These are phyloP conservation scores for Lanmaoa rubissima DNA, from an alignment of 768 basidiomycete species.

Conservation along the genomic window DNA sequence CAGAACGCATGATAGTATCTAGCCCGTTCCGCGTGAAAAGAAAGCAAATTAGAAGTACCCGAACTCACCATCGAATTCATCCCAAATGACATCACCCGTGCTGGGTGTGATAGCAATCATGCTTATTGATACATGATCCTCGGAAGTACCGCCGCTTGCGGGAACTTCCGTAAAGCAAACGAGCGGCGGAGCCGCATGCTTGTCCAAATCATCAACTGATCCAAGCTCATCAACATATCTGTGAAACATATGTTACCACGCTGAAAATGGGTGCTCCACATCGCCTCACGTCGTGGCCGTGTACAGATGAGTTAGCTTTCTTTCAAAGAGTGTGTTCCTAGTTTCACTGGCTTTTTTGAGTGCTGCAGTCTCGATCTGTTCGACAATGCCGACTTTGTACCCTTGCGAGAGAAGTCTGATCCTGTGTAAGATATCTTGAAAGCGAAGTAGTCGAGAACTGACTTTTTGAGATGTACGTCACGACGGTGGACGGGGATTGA, in stretches of 20 bases:
- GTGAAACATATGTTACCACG: slow-evolving; percentile 10
- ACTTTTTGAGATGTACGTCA: slow-evolving; percentile 78
- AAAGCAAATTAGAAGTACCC: not conserved
- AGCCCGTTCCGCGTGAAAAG: slow-evolving; percentile 6
- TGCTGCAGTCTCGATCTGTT: slow-evolving; percentile 85
- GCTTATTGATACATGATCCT: slow-evolving; percentile 51
- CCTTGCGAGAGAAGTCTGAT: slow-evolving; percentile 71
- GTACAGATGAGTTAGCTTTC: slow-evolving; percentile 74
- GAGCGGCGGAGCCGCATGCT: slow-evolving; percentile 59
- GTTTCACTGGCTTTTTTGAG: slow-evolving; percentile 82
- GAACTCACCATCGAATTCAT: slow-evolving; percentile 74
- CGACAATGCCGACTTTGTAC: slow-evolving; percentile 79
- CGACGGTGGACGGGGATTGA: slow-evolving; percentile 69
- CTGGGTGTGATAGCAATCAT: slow-evolving; percentile 80
- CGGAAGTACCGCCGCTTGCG: slow-evolving; percentile 10
- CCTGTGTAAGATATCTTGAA: not conserved
- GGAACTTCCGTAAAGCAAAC: slow-evolving; percentile 67
- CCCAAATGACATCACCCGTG: slow-evolving; percentile 93
- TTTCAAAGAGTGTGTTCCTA: slow-evolving; percentile 67
- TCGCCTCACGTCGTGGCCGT: slow-evolving; percentile 79
- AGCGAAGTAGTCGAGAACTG: slow-evolving; percentile 9
- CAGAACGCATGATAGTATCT: slow-evolving; percentile 84
- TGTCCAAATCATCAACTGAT: slow-evolving; percentile 61
- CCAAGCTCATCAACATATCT: slow-evolving; percentile 85
- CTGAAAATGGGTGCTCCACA: not conserved